phyloP scores from a whole-genome alignment of 1,284 basidiomycete species.

The Sporisorium iseilematis-ciliati region DNA sequence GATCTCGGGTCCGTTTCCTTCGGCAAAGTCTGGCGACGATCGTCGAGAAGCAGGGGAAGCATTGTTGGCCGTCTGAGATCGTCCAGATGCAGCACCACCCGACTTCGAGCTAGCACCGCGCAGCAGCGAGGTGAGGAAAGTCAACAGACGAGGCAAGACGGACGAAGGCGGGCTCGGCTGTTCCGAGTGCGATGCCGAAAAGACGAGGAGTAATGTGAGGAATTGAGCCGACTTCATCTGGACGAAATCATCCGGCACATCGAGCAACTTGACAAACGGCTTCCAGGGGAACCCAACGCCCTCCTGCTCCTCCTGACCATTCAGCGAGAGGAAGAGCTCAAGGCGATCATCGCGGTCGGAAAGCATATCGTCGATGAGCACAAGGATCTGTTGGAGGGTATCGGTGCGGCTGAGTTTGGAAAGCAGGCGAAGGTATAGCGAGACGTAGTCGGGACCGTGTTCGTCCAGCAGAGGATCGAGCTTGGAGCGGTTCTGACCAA shows the following conservation, averaged over 20 bases:
- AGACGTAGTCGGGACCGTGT: slow-evolving; percentile 76
- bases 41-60: slow-evolving; percentile 36
- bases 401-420: slow-evolving; percentile 93
- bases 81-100: slow-evolving; percentile 7
- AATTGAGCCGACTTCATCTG: slow-evolving; percentile 90
- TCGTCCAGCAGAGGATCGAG: slow-evolving; percentile 77
- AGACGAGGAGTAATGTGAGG: slow-evolving; percentile 81
- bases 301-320: slow-evolving; percentile 50
- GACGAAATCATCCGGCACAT: slow-evolving; percentile 90
- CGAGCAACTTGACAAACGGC: slow-evolving; percentile 83
- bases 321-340: slow-evolving; percentile 64
- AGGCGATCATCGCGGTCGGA: slow-evolving; percentile 73
- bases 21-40: slow-evolving; percentile 57
- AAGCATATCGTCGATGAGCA: slow-evolving; percentile 90
- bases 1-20: slow-evolving; percentile 82
- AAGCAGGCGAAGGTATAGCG: slow-evolving; percentile 89
- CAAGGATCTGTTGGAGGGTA: slow-evolving; percentile 91
- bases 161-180: slow-evolving; percentile 35
- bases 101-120: slow-evolving; percentile 39
- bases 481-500: slow-evolving; percentile 89
- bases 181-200: slow-evolving; percentile 40
- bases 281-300: slow-evolving; percentile 83
- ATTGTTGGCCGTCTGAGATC: slow-evolving; percentile 2
- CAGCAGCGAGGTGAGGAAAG: slow-evolving; percentile 48
- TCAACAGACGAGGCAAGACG: slow-evolving; percentile 45